phyloP scores from a whole-genome alignment of 1,139 yeast species.

The Geotrichum phurueaensis region DNA sequence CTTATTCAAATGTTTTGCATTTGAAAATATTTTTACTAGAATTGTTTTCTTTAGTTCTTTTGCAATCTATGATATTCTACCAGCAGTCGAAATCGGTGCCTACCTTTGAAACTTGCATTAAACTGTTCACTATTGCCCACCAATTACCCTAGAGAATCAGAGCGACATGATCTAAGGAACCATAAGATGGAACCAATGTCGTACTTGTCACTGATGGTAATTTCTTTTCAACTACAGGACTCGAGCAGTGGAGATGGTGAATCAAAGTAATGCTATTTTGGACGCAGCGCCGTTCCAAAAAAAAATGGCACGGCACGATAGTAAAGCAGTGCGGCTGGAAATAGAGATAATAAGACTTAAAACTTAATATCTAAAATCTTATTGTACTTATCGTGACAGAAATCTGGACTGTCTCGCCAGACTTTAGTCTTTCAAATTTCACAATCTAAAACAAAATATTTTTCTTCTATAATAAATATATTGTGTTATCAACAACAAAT shows the following conservation, averaged over 20 bases:
- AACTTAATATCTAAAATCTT: too few species aligned
- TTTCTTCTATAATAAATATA: too few species aligned
- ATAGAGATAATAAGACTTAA: too few species aligned
- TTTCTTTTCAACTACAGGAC: not conserved
- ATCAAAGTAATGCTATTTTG: not conserved
- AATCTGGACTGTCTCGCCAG: too few species aligned
- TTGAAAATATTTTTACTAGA: not conserved
- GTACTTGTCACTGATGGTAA: not conserved
- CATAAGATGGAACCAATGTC: not conserved
- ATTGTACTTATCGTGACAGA: too few species aligned
- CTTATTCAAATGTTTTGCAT: too few species aligned
- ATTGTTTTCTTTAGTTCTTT: not conserved
- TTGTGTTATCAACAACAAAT: too few species aligned
- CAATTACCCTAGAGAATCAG: not conserved
- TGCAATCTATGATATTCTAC: not conserved
- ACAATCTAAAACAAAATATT: too few species aligned
- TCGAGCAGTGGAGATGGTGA: not conserved
- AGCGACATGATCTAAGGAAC: not conserved
- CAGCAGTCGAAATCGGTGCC: not conserved
- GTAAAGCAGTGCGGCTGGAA: too few species aligned
- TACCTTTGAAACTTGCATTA: not conserved
- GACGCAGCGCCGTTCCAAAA: not conserved
- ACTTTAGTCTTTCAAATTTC: too few species aligned
- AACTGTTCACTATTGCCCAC: not conserved
- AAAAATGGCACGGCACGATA: not conserved